Evolutionary conservation across 2,329 filamentous ascomycete genomes (phyloP), one percentile per base, ranked within the genome.

Genomic region (Aspergillus nomiae): DNA sequence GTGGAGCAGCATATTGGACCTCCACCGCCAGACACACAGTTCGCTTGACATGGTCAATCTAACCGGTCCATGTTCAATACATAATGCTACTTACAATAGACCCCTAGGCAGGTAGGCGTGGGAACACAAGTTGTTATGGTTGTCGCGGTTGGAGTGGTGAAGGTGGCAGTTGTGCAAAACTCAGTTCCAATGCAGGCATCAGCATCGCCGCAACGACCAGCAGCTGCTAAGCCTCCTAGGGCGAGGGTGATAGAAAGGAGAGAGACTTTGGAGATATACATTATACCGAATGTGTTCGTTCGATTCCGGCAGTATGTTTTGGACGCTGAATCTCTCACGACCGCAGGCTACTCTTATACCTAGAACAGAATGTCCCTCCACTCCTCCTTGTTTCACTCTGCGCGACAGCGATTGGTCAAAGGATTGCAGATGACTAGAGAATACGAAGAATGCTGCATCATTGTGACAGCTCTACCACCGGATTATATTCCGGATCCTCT

Each of bases 1-100:
- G 67, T 68, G 3, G 73, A 74, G 66, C 72, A 76, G 59, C 72
- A 74, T 46, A 60, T 58, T 4, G 60, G 67, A 6, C 61, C 61
- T 45, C 56, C 55, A 34, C 69, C 58, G 28, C 69, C 72, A 34
- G 62, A 72, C 1, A 56, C 56, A 34, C 71, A 72, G n/a, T 62
- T 58, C 8, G 51, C 68, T 70, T n/a, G 11, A 8, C 19, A 38
- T 2, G 4, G 26, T 61, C 3, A 61, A 21, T 3, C 21, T 54
- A 38, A 7, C 0, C 10, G 10, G 4, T 5, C 21, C 11, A 10
- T 24, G 2, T 4, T 24, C 9, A 24, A 30, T 21, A 9, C 3
- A 16, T 36, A 1, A 9, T 26, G 12, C 4, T 14, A 50, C 46
- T 30, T 9, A 32, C 30, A n/a, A 34, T 34, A 53, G 43, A 46